These are phyloP conservation scores for Trichomonas vaginalis DNA, from an alignment of 208 protist genomes.

Conservation along the genomic window DNA sequence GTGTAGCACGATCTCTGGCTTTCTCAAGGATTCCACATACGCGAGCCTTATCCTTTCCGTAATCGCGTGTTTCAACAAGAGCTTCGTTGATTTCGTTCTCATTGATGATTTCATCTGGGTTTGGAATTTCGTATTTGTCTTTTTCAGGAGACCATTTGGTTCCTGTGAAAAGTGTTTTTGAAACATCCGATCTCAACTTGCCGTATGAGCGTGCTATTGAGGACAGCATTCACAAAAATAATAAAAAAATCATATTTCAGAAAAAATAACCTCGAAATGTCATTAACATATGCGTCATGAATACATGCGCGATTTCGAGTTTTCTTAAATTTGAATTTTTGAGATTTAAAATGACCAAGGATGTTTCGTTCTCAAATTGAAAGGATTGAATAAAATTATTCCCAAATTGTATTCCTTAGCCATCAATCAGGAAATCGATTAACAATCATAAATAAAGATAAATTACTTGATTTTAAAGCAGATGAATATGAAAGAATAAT, in stretches of 20 bases:
- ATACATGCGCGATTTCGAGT: background rate
- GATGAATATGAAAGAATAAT: background rate
- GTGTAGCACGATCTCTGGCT: background rate
- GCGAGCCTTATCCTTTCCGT: background rate
- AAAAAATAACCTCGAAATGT: background rate
- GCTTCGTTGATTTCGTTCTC: background rate
- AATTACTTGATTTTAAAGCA: background rate
- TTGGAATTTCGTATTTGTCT: background rate
- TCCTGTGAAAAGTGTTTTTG: background rate
- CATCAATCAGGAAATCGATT: background rate
- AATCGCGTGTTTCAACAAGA: background rate
- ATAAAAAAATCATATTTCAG: background rate
- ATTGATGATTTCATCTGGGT: background rate
- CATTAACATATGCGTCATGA: no score
- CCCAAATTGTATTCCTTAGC: background rate
- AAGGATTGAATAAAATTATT: background rate
- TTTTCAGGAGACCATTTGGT: conserved; percentile 5
- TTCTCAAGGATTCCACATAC: background rate
- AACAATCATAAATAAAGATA: background rate
- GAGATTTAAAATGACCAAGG: background rate
- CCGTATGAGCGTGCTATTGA: background rate
- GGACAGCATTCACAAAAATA: background rate
- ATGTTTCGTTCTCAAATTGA: background rate
- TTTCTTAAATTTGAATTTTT: background rate
- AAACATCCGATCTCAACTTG: background rate